Conservation (phyloP, 306 rosid species). For the Lathyrus aphaca region DNA sequence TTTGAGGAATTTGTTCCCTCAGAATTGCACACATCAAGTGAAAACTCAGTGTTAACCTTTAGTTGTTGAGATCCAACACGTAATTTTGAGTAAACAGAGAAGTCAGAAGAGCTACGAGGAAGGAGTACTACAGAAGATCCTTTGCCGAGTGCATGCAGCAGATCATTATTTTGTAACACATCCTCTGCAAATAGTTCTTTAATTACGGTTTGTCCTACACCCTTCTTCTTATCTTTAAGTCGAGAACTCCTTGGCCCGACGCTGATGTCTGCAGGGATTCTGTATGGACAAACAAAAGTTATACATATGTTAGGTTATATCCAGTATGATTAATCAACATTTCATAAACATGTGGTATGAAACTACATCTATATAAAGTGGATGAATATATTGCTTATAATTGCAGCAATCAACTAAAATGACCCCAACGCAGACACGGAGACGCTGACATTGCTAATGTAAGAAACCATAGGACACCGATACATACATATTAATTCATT, state of each 20-base stretch:
- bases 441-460: no score
- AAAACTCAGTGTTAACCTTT: constrained; percentile 52
- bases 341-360: constrained; percentile 3
- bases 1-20: constrained; percentile 59
- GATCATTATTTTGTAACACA: constrained; percentile 69
- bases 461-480: no score
- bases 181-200: constrained; percentile 85
- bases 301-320: constrained; percentile 19
- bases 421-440: no score
- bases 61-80: constrained; percentile 67
- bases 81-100: constrained; percentile 78
- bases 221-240: constrained; percentile 85
- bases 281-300: constrained; percentile 48
- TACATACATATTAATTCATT: no score
- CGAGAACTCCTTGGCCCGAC: constrained; percentile 91
- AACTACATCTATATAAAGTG: constrained; percentile 1
- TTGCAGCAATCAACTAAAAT: neutral
- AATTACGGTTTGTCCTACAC: constrained; percentile 90
- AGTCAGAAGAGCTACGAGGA: constrained; percentile 78
- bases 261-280: constrained; percentile 59
- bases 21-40: constrained; percentile 54
- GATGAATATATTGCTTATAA: neutral
- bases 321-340: constrained; percentile 24
- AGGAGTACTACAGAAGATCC: constrained; percentile 82
- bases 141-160: constrained; percentile 80